Evolutionary conservation across 2,329 filamentous ascomycete species (phyloP), one percentile per base, ranked within the genome.

Genomic region (Fusarium beomiforme): DNA sequence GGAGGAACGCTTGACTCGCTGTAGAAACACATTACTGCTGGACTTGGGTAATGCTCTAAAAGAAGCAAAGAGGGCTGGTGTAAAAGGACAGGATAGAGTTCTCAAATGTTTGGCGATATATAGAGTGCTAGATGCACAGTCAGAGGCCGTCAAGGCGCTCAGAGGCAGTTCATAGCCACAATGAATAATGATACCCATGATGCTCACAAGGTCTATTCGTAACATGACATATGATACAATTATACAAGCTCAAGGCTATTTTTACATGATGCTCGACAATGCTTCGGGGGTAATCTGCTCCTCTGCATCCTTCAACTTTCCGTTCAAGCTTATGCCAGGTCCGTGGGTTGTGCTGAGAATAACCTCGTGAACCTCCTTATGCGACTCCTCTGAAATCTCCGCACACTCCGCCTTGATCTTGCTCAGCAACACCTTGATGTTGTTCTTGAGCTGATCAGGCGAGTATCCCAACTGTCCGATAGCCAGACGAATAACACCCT

Each of bases 401-500:
- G 85, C 84, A 50, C 95, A 91, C 78, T 97, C 93, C 76, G 89
- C 89, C 88, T 93, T 97, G 74, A 98, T 79, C 76, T 90, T 86
- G 24, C 87, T 87, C 77, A 98, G 85, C 69, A 97, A 89, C 26
- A 89, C 85, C 82, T 91, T 92, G 80, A 99, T 87, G 79, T 99
- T 99, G 71, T 89, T 89, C 78, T 91, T 89, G 83, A 99, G 83
- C 87, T 96, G 90, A 76, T 96, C 91, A 6, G 96, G 94, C 10
- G 93, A 93, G 83, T 97, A 97, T 2, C 89, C 92, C 78, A 99
- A 82, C 83, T 98, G 94, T 8, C 95, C 96, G 68, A 99, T 89
- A n/a, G 94, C 91, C 86, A 98, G 89, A 65, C 95, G 88, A 59
- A 99, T 89, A 33, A 96, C 93, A 19, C 94, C 96, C 72, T 91